These are phyloP conservation scores for Debaryomyces hansenii DNA, from an alignment of 805 yeast genomes.

Conservation along the genomic window DNA sequence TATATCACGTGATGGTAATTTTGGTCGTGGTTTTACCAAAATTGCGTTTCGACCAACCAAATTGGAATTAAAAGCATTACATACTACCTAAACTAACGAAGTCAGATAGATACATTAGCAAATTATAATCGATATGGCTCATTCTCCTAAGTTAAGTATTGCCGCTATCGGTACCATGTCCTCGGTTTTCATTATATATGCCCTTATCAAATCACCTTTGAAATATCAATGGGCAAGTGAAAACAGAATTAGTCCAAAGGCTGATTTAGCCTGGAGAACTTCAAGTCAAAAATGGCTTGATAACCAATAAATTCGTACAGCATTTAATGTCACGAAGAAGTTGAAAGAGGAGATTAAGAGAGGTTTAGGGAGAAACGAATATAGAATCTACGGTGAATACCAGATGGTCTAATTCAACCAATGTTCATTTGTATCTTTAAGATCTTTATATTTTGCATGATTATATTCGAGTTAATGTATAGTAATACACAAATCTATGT, in stretches of 20 bases:
- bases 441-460: not conserved
- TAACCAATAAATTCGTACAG: slow-evolving; percentile 5
- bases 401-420: not conserved
- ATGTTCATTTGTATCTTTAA: not conserved
- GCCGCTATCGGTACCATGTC: slow-evolving; percentile 45
- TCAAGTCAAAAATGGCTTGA: slow-evolving; percentile 47
- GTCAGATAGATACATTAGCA: not conserved
- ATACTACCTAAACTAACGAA: too few relatives aligned
- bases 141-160: slow-evolving; percentile 40
- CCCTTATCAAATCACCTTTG: slow-evolving; percentile 40
- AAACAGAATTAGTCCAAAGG: slow-evolving; percentile 46
- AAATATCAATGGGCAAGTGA: slow-evolving; percentile 42
- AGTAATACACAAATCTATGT: not conserved
- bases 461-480: not conserved
- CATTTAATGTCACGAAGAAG: not conserved
- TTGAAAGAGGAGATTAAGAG: not conserved
- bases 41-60: slow-evolving; percentile 12
- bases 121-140: slow-evolving; percentile 16
- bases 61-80: slow-evolving; percentile 5
- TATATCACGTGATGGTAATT: not conserved
- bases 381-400: not conserved
- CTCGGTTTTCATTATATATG: slow-evolving; percentile 38
- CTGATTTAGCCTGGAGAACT: slow-evolving; percentile 49
- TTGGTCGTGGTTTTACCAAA: not conserved
- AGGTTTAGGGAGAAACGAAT: not conserved